These are phyloP conservation scores for Trichocladium uniseriatum DNA, from an alignment of 495 filamentous ascomycete species.

Conservation along the genomic window DNA sequence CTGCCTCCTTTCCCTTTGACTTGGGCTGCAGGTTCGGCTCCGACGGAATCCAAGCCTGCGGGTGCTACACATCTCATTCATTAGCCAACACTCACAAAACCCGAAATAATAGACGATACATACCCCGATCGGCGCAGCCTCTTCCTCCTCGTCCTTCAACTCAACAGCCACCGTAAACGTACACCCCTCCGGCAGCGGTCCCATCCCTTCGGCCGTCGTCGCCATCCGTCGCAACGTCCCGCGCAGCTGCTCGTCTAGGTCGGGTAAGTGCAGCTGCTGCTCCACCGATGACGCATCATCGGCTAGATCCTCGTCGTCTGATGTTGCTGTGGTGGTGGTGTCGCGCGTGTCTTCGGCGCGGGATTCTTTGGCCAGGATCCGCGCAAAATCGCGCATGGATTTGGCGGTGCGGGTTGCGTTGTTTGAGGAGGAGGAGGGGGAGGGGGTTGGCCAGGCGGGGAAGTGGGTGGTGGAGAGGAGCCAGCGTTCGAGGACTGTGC, in stretches of 20 bases:
- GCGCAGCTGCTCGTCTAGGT: constrained; percentile 40
- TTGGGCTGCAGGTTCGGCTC: constrained; percentile 40
- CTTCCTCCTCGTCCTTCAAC: constrained; percentile 64
- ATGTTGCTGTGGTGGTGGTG: not conserved
- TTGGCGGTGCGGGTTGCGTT: constrained; percentile 13
- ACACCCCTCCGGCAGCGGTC: constrained; percentile 60
- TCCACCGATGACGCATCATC: not conserved
- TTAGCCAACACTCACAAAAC: not conserved
- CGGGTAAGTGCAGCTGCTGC: constrained; percentile 17
- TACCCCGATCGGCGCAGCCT: constrained; percentile 63
- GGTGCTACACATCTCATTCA: constrained; percentile 33
- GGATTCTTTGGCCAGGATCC: constrained; percentile 32
- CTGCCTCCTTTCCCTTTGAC: constrained; percentile 22
- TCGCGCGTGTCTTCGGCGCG: constrained; percentile 30
- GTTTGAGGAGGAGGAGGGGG: not conserved
- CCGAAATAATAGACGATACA: constrained; percentile 13
- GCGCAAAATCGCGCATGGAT: constrained; percentile 26
- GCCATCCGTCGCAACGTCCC: constrained; percentile 45
- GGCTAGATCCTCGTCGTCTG: too few species aligned
- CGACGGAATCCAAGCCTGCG: constrained; percentile 59
- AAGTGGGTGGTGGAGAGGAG: constrained; percentile 74
- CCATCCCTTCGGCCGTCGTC: constrained; percentile 49
- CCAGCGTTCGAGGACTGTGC: constrained; percentile 64
- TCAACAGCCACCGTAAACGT: constrained; percentile 85
- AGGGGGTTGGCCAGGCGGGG: constrained; percentile 49